Evolutionary conservation across 441 rosid species (phyloP).

Genomic region (Erysimum pusillum): DNA sequence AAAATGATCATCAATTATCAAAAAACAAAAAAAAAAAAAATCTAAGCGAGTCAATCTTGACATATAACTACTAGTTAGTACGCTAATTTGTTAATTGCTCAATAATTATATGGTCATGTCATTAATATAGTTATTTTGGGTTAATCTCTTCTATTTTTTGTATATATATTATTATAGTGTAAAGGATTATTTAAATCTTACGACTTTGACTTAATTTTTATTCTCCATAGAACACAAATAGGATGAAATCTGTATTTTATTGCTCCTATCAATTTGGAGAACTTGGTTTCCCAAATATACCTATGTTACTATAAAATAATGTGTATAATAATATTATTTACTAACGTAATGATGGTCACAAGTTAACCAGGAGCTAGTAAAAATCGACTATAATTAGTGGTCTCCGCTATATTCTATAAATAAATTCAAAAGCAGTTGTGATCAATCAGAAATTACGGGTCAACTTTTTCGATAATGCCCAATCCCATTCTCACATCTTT

Average conservation of each 20-base stretch:
- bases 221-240: conserved; percentile 4
- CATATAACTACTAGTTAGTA: background rate
- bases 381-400: conserved; percentile 35
- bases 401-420: conserved; percentile 23
- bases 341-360: conserved; percentile 31
- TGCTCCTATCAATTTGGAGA: conserved; percentile 45
- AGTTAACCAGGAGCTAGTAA: conserved; percentile 21
- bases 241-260: conserved; percentile 24
- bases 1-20: too few species aligned
- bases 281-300: conserved; percentile 40
- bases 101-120: background rate
- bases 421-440: conserved; percentile 39
- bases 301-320: conserved; percentile 20
- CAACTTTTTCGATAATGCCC: conserved; percentile 40
- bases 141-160: background rate
- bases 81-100: background rate
- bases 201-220: conserved; percentile 38
- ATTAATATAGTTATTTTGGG: background rate
- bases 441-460: conserved; percentile 43
- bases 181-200: conserved; percentile 14
- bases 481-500: conserved; percentile 41
- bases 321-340: conserved; percentile 2
- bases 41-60: background rate
- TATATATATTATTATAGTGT: background rate
- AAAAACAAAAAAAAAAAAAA: too few species aligned